Percentiles rank a stretch among this genome's conserved stretches.
Evolutionary conservation across 108 stramenopile genomes (phyloP).

Genomic region (Fragilariopsis cylindrus): DNA sequence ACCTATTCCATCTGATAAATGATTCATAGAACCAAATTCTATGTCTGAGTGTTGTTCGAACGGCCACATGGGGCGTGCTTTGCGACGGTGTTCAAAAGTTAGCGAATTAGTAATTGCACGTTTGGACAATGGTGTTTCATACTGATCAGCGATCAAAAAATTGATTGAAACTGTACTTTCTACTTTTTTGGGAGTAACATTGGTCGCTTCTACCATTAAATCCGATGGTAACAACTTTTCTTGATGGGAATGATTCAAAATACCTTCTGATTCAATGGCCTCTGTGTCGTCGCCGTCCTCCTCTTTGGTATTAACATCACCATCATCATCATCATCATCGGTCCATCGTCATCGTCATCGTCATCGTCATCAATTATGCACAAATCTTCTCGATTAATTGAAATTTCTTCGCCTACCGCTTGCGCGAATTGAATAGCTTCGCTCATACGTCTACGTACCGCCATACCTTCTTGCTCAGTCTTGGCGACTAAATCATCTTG

Average conservation of each 20-base stretch:
- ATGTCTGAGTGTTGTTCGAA: conserved; percentile 22
- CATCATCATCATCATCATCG: conserved; percentile 13
- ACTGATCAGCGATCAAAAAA: too few relatives aligned
- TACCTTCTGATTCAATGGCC: not conserved
- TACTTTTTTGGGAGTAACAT: conserved; percentile 7
- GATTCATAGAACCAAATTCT: conserved; percentile 20
- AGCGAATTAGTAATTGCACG: not conserved
- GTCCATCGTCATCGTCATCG: conserved; percentile 39
- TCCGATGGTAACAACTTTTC: not conserved
- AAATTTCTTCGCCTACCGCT: conserved; percentile 65
- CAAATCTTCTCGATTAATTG: conserved; percentile 48
- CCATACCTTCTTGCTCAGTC: conserved; percentile 32
- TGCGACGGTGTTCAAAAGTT: conserved; percentile 16
- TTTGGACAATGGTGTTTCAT: conserved; percentile 9
- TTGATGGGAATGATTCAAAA: conserved; percentile 6
- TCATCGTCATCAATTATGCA: conserved; percentile 66
- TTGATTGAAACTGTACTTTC: not conserved
- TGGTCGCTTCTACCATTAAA: not conserved
- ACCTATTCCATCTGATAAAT: conserved; percentile 21
- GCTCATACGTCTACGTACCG: conserved; percentile 48
- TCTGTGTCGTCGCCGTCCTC: not conserved
- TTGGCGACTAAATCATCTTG: conserved; percentile 16
- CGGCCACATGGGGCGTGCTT: conserved; percentile 23
- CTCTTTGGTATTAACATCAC: not conserved
- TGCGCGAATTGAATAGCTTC: conserved; percentile 74